Percentiles rank a stretch among this genome's conserved stretches.
Conservation (phyloP, 2,329 filamentous ascomycete species). For the Fusarium ambrosium region DNA sequence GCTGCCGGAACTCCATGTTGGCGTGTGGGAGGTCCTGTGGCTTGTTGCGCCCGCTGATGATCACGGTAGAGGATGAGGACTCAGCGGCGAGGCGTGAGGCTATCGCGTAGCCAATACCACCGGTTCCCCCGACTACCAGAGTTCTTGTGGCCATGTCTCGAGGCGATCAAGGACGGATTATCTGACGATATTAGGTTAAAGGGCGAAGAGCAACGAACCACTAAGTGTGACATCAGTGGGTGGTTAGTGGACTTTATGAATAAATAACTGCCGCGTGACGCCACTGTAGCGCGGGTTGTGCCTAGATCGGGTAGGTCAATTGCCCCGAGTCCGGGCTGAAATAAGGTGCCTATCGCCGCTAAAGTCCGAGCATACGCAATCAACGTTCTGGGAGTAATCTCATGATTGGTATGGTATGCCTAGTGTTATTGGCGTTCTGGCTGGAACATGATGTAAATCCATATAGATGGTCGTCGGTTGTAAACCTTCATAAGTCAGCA, state of each 20-base stretch:
- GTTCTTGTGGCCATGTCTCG: constrained; percentile 42
- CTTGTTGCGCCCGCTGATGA: constrained; percentile 51
- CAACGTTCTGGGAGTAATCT: not conserved
- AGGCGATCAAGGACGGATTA: not conserved
- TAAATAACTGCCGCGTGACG: not conserved
- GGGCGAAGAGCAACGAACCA: not conserved
- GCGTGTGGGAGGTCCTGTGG: constrained; percentile 47
- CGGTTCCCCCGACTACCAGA: constrained; percentile 53
- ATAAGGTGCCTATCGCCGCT: not conserved
- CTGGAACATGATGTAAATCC: not conserved
- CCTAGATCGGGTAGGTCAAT: not conserved
- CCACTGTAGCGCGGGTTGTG: not conserved
- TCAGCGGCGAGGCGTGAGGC: constrained; percentile 51
- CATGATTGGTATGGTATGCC: not conserved
- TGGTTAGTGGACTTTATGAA: not conserved
- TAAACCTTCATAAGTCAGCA: not conserved
- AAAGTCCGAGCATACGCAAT: not conserved
- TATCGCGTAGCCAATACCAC: constrained; percentile 54
- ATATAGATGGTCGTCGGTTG: not conserved
- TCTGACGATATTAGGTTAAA: not conserved
- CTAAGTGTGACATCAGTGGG: not conserved
- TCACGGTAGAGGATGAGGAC: constrained; percentile 44
- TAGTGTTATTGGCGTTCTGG: not conserved
- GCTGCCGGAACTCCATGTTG: constrained; percentile 51
- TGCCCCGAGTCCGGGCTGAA: not conserved